Conservation (phyloP, 2,329 filamentous ascomycete species). For the Blumeria hordei region DNA sequence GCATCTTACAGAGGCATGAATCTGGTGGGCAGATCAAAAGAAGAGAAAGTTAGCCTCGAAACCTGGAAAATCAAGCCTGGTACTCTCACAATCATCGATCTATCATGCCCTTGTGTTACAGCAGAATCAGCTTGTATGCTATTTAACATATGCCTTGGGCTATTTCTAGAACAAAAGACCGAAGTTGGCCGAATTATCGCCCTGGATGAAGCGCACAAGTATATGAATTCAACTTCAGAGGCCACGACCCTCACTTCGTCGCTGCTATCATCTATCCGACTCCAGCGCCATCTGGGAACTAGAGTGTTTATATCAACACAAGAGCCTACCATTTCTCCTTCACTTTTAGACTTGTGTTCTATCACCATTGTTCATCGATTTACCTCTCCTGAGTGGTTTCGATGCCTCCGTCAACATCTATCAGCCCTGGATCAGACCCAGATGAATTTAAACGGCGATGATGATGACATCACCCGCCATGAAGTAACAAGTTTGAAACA, state of each 20-base stretch:
- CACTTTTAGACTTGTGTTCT: constrained; percentile 45
- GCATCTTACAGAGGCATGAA: background rate
- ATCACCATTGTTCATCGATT: constrained; percentile 51
- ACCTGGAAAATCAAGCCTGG: constrained; percentile 8
- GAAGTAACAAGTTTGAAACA: background rate
- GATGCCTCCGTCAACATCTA: constrained; percentile 19
- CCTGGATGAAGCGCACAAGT: constrained; percentile 61
- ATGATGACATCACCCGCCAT: background rate
- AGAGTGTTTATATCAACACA: constrained; percentile 53
- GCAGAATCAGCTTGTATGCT: constrained; percentile 41
- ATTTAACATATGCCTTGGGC: constrained; percentile 44
- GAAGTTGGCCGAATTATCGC: constrained; percentile 36
- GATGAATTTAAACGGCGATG: constrained; percentile 5
- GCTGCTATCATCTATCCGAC: constrained; percentile 36
- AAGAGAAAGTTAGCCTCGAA: constrained; percentile 4
- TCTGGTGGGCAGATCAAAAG: background rate
- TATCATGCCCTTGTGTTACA: constrained; percentile 48
- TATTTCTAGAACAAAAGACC: constrained; percentile 31
- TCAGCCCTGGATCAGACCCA: constrained; percentile 18
- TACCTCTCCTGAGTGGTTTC: constrained; percentile 34
- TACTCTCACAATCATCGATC: constrained; percentile 35
- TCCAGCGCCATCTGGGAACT: constrained; percentile 44
- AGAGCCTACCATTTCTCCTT: constrained; percentile 46
- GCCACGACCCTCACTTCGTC: constrained; percentile 33
- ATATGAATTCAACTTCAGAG: constrained; percentile 33